These are phyloP conservation scores for Irpex rosettiformis DNA, from an alignment of 1,284 basidiomycete species.

Conservation along the genomic window DNA sequence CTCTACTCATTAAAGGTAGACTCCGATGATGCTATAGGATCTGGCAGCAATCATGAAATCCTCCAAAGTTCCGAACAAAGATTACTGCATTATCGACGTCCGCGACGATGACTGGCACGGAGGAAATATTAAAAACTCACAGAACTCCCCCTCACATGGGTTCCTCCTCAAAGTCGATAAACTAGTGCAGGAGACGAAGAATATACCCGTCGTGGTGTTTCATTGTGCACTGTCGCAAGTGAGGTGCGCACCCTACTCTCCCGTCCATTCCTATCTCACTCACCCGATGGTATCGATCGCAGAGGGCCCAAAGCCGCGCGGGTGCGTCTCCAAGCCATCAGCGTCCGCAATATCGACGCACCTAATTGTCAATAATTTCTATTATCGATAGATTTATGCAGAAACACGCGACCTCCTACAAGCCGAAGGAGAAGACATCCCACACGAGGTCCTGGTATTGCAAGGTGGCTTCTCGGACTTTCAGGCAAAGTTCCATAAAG, in stretches of 20 bases:
- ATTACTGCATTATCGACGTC: constrained; percentile 75
- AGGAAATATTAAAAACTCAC: constrained; percentile 66
- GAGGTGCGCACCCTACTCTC: constrained; percentile 43
- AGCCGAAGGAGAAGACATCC: constrained; percentile 35
- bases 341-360: no score
- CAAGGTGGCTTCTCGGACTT: constrained; percentile 70
- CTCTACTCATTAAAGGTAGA: background rate
- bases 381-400: constrained; percentile 54
- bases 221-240: constrained; percentile 75
- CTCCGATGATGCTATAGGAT: constrained; percentile 41
- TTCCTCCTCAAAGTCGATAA: constrained; percentile 55
- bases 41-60: constrained; percentile 65
- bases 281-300: constrained; percentile 2
- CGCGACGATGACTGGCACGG: constrained; percentile 74
- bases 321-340: constrained; percentile 48
- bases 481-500: constrained; percentile 66
- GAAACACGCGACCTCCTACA: constrained; percentile 45
- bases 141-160: constrained; percentile 57
- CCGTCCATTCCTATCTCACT: background rate
- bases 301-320: constrained; percentile 75
- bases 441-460: constrained; percentile 60
- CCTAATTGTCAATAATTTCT: no score
- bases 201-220: constrained; percentile 63
- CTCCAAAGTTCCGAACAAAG: constrained; percentile 50
- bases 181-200: constrained; percentile 58